Evolutionary conservation across 163 green algal genomes (phyloP).

Genomic region (Scenedesmus sp.): DNA sequence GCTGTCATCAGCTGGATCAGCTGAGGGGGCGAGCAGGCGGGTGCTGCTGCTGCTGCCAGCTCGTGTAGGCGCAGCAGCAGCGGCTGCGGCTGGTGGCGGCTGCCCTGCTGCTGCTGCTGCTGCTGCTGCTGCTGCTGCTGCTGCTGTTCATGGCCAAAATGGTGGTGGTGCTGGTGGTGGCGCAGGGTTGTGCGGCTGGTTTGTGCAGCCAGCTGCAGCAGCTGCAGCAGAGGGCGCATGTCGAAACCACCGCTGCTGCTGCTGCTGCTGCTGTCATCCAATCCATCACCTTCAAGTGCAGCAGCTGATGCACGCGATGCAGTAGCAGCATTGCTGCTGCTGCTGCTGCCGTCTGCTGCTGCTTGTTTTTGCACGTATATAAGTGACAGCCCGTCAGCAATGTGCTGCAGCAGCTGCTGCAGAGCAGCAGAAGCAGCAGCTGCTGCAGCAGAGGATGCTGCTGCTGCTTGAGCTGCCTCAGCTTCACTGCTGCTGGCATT

Average conservation of each 20-base stretch:
- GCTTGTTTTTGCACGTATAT: background rate
- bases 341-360: background rate
- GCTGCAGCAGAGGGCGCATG: conserved; percentile 16
- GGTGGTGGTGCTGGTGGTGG: background rate
- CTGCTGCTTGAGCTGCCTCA: background rate
- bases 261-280: conserved; percentile 7
- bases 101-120: conserved; percentile 8
- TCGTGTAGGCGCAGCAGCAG: background rate
- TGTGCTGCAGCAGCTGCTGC: background rate
- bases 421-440: conserved; percentile 14
- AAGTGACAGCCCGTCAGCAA: background rate
- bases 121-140: background rate
- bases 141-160: background rate
- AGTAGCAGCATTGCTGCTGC: background rate
- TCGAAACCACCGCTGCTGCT: background rate
- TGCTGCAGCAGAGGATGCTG: background rate
- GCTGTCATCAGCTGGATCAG: conserved; percentile 24
- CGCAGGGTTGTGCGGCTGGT: background rate
- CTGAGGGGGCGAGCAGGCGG: background rate
- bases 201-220: conserved; percentile 34
- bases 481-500: no score
- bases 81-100: background rate
- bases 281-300: background rate
- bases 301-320: background rate
- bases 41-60: conserved; percentile 6